Base-by-base conservation (phyloP, 805 yeast species). In the Candida sonorensis region DNA sequence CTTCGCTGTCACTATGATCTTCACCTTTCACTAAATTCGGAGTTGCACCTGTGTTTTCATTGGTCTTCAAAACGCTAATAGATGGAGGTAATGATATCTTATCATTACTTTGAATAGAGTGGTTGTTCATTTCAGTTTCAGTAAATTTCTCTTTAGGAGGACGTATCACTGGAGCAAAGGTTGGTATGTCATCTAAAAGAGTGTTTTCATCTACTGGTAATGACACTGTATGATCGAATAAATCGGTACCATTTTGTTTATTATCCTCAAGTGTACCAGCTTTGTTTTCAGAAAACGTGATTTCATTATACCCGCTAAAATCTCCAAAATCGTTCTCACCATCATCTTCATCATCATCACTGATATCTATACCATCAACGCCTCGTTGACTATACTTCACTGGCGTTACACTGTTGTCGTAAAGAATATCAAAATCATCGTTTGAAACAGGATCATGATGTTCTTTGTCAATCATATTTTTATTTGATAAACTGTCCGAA, bases 401-500 rank as follows among this genome's bases (percentile, higher is more conserved):
- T 5, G 20, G 14, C 20, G 10, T 14, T 6, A n/a, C 18, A 15
- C 23, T n/a, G n/a, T 23, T 10, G 14, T 20, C 10, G 28, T 26
- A 33, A 13, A 31, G 13, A 10, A 34, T 15, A 7, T 33, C 40
- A 22, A 33, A 34, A 18, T 36, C 36, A 18, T 17, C 22, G 10
- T 12, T 15, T 16, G 13, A 13, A 4, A 17, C 27, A 23, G 18
- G 14, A 16, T 17, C 9, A 8, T 8, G 37, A 4, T 17, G 24
- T 9, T 29, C 15, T 2, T 16, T 12, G n/a, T 34, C 14, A 7
- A 25, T 27, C 11, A 42, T 20, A 20, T 30, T 36, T 17, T 40
- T 41, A 34, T 52, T 53, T 1, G 57, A 52, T 5, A 50, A 17
- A 33, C 39, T 44, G 30, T 53, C 59, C 4, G 48, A 40, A 0